Evolutionary conservation across 805 yeast species (phyloP).

Genomic region (Limtongozyma cylindracea): DNA sequence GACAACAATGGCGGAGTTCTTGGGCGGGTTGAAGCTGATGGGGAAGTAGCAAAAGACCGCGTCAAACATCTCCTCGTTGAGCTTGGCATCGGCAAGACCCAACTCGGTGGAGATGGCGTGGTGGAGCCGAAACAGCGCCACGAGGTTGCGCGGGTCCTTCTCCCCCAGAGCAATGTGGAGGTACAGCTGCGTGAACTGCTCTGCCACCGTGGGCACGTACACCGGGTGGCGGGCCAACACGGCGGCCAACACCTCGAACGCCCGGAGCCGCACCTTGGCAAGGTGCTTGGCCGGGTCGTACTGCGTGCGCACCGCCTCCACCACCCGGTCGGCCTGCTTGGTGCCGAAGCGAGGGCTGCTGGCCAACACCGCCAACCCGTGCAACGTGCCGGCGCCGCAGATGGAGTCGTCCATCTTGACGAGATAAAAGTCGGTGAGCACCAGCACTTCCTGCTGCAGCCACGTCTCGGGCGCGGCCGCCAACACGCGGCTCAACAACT

Average conservation of each 20-base stretch:
- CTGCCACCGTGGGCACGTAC: slow-evolving; percentile 3
- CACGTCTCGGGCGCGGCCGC: slow-evolving; percentile 6
- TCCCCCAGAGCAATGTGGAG: slow-evolving; percentile 61
- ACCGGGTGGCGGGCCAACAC: slow-evolving; percentile 8
- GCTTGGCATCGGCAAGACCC: slow-evolving; percentile 4
- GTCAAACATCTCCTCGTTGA: slow-evolving; percentile 53
- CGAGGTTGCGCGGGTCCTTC: slow-evolving; percentile 78
- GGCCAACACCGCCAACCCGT: slow-evolving; percentile 26
- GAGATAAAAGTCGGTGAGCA: slow-evolving; percentile 27
- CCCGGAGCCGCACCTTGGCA: slow-evolving; percentile 34
- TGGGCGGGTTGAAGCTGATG: slow-evolving; percentile 80
- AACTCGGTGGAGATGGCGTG: slow-evolving; percentile 15
- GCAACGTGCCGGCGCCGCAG: slow-evolving; percentile 22
- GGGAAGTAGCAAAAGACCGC: slow-evolving; percentile 90
- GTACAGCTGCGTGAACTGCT: slow-evolving; percentile 24
- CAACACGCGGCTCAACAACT: slow-evolving; percentile 14
- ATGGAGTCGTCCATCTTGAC: slow-evolving; percentile 44
- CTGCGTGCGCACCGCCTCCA: slow-evolving; percentile 5
- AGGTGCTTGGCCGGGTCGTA: slow-evolving; percentile 32
- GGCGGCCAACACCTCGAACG: slow-evolving; percentile 22
- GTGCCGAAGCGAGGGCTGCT: slow-evolving; percentile 20
- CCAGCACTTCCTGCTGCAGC: slow-evolving; percentile 20
- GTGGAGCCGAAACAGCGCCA: slow-evolving; percentile 41
- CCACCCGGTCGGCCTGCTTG: slow-evolving; percentile 10
- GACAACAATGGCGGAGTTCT: slow-evolving; percentile 67